Evolutionary conservation across 1,139 yeast genomes (phyloP).

Genomic region (Pichia sp.): DNA sequence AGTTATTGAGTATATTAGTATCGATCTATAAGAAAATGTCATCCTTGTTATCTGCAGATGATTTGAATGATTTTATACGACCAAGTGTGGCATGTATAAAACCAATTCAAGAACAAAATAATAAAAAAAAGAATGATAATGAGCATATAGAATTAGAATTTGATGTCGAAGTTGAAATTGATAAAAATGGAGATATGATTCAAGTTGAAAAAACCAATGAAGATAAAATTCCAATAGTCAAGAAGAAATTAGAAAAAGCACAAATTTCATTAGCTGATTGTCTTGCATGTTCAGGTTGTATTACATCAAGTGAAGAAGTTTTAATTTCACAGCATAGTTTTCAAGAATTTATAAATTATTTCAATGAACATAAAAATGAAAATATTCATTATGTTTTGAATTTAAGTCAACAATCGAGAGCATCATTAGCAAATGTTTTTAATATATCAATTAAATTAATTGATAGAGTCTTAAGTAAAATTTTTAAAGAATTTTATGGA

Average conservation of each 20-base stretch:
- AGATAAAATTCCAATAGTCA: too few relatives aligned
- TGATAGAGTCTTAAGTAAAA: slow-evolving; percentile 54
- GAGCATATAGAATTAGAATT: slow-evolving; percentile 44
- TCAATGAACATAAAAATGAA: slow-evolving; percentile 33
- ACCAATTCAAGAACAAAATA: slow-evolving; percentile 51
- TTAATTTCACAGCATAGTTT: slow-evolving; percentile 88
- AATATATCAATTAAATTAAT: slow-evolving; percentile 45
- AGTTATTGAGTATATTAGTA: too few relatives aligned
- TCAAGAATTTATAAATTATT: slow-evolving; percentile 60
- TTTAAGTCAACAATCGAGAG: slow-evolving; percentile 80
- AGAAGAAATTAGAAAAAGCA: slow-evolving; percentile 63
- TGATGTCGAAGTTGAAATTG: slow-evolving; percentile 37
- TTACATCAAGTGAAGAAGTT: slow-evolving; percentile 93
- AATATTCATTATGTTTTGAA: slow-evolving; percentile 59
- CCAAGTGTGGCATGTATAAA: slow-evolving; percentile 95
- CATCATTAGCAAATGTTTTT: slow-evolving; percentile 71
- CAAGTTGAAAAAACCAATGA: slow-evolving; percentile 56
- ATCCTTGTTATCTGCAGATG: slow-evolving; percentile 80
- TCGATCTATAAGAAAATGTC: slow-evolving; percentile 64
- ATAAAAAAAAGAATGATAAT: slow-evolving; percentile 16
- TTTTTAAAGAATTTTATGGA: slow-evolving; percentile 58
- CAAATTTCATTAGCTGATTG: slow-evolving; percentile 90
- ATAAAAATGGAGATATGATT: slow-evolving; percentile 57
- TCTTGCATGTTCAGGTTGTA: slow-evolving; percentile 95
- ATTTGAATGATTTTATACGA: slow-evolving; percentile 85